Percentiles rank a stretch among this genome's conserved stretches.
Evolutionary conservation across 495 filamentous ascomycete genomes (phyloP).

Genomic region (Parmelia sp.): DNA sequence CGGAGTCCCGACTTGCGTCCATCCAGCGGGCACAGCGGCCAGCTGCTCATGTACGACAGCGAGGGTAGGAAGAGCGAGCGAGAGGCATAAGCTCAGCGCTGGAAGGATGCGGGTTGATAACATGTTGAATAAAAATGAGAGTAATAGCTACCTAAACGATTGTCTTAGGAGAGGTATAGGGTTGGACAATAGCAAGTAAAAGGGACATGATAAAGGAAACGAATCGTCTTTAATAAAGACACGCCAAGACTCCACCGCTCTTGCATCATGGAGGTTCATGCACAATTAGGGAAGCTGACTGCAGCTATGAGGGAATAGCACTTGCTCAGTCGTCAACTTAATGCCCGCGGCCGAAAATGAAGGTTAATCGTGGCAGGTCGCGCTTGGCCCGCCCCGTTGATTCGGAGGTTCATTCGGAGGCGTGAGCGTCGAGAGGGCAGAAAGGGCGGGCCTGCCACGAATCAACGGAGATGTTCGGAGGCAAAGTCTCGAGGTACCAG

Average conservation of each 20-base stretch:
- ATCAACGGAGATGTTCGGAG: neutral
- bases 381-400: neutral
- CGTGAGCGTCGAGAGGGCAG: neutral
- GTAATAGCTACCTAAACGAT: neutral
- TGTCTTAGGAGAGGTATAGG: neutral
- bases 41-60: constrained; percentile 19
- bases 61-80: neutral
- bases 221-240: neutral
- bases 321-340: neutral
- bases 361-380: neutral
- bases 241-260: neutral
- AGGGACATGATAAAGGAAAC: neutral
- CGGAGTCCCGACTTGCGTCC: constrained; percentile 31
- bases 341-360: neutral
- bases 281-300: neutral
- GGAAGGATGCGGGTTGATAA: neutral
- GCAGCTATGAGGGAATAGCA: neutral
- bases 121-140: neutral
- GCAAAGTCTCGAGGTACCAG: neutral
- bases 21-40: constrained; percentile 21
- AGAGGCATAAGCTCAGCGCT: neutral
- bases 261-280: neutral
- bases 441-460: neutral
- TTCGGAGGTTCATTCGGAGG: neutral
- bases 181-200: neutral